These are phyloP conservation scores for Medicago truncatula DNA, from an alignment of 306 rosid species.

Conservation along the genomic window MtrunA17r5.0-ANR NC_053045.1:22327001-22327500, in stretches of 20 bases:
- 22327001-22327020: background rate
- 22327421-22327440: no score
- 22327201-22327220: constrained; percentile 99
- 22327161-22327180: constrained; percentile 41
- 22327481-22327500: no score
- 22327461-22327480: no score
- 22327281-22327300: constrained; percentile 96
- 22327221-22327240: constrained; percentile 85
- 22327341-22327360: constrained; percentile 91
- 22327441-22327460: no score
- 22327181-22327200: constrained; percentile 90
- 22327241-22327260: constrained; percentile 82
- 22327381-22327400: background rate
- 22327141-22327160: constrained; percentile 44
- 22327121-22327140: constrained; percentile 79
- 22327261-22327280: constrained; percentile 89
- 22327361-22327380: constrained; percentile 84
- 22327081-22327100: constrained; percentile 35
- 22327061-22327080: constrained; percentile 12
- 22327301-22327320: constrained; percentile 92
- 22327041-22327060: background rate
- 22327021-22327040: constrained; percentile 32
- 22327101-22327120: constrained; percentile 88
- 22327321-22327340: constrained; percentile 97
- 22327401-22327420: no score